Base-by-base conservation (phyloP, 164 flowering plant species). In the Umbilicus rupestris region DNA sequence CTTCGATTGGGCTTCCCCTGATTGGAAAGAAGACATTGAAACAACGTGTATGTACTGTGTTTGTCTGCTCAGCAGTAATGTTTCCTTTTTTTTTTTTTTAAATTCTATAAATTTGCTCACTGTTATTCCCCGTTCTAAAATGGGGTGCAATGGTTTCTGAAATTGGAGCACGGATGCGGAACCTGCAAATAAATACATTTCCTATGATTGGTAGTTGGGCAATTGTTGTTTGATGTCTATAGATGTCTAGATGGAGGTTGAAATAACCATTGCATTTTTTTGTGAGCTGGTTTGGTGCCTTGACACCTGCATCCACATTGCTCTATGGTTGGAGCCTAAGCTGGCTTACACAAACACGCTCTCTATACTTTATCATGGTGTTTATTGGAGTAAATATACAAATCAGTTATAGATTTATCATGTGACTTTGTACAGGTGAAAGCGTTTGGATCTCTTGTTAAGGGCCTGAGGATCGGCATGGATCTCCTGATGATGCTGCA, bases 361-460 rank as follows among this genome's bases (percentile, higher is more conserved):
- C 14, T 52, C 19, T 52, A 7, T 22, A 22, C 24, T 4, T 47
- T 7, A 47, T 6, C 52, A 47, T 47, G 24, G 5, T 47, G 52
- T 47, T n/a, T 2, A 7, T 47, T 52, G 22, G n/a, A 9, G 58
- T 24, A 22, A 52, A 20, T 37, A 24, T 42, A 14, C 20, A 24
- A 20, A 3, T 26, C n/a, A 17, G 9, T 66, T 6, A 19, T 30
- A 44, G 7, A 39, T 60, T 26, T 42, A 45, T 55, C 45, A 63
- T 29, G 19, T 26, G 2, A 30, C 52, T 2, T 65, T 16, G 49
- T 67, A 29, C 84, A 90, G 98, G 87, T 93, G 72, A 90, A 85
- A 80, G 78, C 64, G 46, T 90, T 93, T 77, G 96, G 94, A 24
- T 82, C 82, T 60, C 92, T 93, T 70, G 84, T 90, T 33, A 86